phyloP scores from a whole-genome alignment of 331 rosid species.

The Pyrus hybrid region DNA sequence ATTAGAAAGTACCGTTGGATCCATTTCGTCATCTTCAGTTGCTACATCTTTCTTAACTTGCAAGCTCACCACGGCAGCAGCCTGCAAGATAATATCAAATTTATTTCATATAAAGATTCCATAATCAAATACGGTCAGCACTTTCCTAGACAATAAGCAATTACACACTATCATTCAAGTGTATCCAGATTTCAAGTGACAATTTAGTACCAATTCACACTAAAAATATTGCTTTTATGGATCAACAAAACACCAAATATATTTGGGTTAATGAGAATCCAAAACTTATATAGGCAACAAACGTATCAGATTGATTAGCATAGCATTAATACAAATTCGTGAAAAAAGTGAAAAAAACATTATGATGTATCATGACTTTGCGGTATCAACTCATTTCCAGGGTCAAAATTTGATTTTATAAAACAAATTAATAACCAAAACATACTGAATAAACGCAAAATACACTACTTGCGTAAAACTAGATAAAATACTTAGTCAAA shows the following conservation, averaged over 20 bases:
- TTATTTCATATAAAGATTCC: not conserved
- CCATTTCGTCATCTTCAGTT: slow-evolving; percentile 69
- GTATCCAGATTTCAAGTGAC: not conserved
- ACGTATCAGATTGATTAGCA: no score
- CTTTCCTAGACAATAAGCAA: not conserved
- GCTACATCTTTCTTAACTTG: slow-evolving; percentile 47
- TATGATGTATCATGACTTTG: not conserved
- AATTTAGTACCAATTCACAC: not conserved
- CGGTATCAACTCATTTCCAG: not conserved
- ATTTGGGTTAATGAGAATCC: not conserved
- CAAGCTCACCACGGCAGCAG: slow-evolving; percentile 36
- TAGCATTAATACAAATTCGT: no score
- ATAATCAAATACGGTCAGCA: not conserved
- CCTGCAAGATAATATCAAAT: slow-evolving; percentile 34
- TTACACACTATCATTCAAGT: not conserved
- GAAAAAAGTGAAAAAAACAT: not conserved
- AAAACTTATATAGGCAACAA: not conserved
- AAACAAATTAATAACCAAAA: not conserved
- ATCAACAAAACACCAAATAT: not conserved
- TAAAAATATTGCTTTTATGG: not conserved
- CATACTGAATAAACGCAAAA: not conserved
- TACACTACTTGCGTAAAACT: not conserved
- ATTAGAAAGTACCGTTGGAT: slow-evolving; percentile 57
- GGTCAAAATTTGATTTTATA: not conserved
- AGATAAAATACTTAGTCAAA: no score